Evolutionary conservation across 306 rosid species (phyloP).

Genomic region (Geum urbanum): DNA sequence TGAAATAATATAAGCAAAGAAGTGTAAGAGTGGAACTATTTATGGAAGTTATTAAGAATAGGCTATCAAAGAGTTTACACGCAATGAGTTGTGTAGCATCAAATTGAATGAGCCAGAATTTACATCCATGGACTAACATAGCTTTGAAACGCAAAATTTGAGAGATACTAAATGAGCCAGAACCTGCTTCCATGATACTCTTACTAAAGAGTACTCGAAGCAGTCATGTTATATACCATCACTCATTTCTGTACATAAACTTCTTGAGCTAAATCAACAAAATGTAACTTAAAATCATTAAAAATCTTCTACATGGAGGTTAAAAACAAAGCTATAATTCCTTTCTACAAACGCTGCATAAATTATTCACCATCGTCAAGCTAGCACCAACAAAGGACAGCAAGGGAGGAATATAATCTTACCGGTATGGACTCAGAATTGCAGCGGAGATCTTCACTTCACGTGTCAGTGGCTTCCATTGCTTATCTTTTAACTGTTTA

Average conservation of each 20-base stretch:
- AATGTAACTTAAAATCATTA: not conserved
- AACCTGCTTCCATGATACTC: not conserved
- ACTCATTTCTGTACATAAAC: not conserved
- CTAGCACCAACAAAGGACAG: not conserved
- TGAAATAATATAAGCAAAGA: slow-evolving; percentile 26
- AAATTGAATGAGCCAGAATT: not conserved
- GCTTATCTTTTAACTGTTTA: slow-evolving; percentile 46
- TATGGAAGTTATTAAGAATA: slow-evolving; percentile 1
- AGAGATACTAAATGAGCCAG: not conserved
- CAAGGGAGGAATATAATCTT: not conserved
- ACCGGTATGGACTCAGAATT: slow-evolving; percentile 71
- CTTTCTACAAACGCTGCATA: not conserved
- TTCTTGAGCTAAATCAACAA: not conserved
- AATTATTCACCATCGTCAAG: not conserved
- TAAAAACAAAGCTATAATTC: not conserved
- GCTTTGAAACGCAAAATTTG: not conserved
- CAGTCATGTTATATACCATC: not conserved
- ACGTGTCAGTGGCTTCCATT: slow-evolving; percentile 57
- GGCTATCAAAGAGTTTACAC: not conserved
- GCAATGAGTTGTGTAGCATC: not conserved
- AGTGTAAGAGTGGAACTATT: slow-evolving; percentile 5
- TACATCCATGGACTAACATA: not conserved
- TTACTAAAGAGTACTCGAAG: not conserved
- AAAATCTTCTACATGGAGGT: not conserved
- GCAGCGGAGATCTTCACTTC: slow-evolving; percentile 56